These are phyloP conservation scores for Colletotrichum sp. DNA, from an alignment of 2,329 filamentous ascomycete genomes.

Conservation along the genomic window DNA sequence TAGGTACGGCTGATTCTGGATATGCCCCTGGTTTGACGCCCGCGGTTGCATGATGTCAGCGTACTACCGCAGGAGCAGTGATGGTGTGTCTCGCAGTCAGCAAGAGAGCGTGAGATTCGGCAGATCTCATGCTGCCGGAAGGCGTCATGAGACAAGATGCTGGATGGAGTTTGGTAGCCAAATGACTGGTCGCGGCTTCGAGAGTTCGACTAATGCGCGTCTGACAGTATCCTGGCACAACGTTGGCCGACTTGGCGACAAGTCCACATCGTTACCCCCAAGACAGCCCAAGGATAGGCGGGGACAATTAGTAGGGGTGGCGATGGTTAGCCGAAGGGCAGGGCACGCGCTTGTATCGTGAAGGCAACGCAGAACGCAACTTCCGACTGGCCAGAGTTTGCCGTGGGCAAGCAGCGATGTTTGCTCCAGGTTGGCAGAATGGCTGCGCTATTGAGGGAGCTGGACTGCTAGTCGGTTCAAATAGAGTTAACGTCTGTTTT, in stretches of 20 bases:
- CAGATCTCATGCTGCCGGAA: neutral
- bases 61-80: neutral
- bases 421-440: neutral
- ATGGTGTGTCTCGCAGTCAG: neutral
- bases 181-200: neutral
- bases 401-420: neutral
- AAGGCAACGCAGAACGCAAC: neutral
- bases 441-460: conserved; percentile 6
- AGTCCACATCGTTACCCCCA: neutral
- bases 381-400: neutral
- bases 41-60: neutral
- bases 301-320: neutral
- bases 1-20: neutral
- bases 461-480: neutral
- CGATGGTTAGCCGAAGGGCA: neutral
- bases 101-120: neutral
- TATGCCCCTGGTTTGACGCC: neutral
- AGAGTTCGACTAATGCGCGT: neutral
- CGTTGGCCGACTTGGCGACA: neutral
- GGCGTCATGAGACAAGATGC: neutral
- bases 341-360: neutral
- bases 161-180: neutral
- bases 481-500: neutral
- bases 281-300: neutral
- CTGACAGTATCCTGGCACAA: neutral